A percentile compares a stretch with the other conserved stretches of the same genome.
Conservation (phyloP, 2,329 filamentous ascomycete species). For the Pyrenophora tritici-repentis region DNA sequence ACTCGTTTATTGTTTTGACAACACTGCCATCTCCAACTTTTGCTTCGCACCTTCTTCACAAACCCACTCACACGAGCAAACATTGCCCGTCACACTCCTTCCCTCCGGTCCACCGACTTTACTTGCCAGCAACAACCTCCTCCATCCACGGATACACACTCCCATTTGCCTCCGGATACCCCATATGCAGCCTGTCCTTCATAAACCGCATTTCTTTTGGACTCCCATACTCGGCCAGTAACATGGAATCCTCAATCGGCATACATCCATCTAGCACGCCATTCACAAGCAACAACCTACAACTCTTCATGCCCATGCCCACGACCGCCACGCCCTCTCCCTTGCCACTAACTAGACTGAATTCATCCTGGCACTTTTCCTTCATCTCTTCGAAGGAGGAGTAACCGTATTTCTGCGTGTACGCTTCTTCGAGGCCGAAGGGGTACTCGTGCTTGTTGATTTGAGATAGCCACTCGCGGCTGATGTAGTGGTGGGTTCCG, state of each 20-base stretch:
- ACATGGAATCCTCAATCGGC: slow-evolving; percentile 62
- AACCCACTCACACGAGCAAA: no score
- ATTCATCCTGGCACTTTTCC: slow-evolving; percentile 55
- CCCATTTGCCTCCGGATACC: slow-evolving; percentile 44
- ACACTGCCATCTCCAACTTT: no score
- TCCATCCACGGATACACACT: slow-evolving; percentile 42
- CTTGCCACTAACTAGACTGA: slow-evolving; percentile 58
- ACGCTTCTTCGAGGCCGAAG: slow-evolving; percentile 58
- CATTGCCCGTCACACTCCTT: no score
- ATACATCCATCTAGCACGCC: slow-evolving; percentile 64
- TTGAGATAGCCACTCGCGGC: slow-evolving; percentile 57
- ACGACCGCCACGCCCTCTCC: slow-evolving; percentile 53
- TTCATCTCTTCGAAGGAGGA: slow-evolving; percentile 50
- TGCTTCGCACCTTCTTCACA: no score
- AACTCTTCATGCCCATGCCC: slow-evolving; percentile 48
- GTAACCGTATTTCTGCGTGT: slow-evolving; percentile 54
- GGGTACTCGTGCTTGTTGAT: slow-evolving; percentile 63
- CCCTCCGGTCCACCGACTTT: no score
- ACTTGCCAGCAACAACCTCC: slow-evolving; percentile 24
- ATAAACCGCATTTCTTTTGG: slow-evolving; percentile 59
- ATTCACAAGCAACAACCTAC: slow-evolving; percentile 60
- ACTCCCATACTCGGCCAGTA: slow-evolving; percentile 57
- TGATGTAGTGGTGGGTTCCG: slow-evolving; percentile 63
- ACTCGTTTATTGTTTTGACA: no score
- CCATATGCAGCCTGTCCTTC: slow-evolving; percentile 54